phyloP scores from a whole-genome alignment of 169 alveolate genomes.

The Blepharisma undulans region DNA sequence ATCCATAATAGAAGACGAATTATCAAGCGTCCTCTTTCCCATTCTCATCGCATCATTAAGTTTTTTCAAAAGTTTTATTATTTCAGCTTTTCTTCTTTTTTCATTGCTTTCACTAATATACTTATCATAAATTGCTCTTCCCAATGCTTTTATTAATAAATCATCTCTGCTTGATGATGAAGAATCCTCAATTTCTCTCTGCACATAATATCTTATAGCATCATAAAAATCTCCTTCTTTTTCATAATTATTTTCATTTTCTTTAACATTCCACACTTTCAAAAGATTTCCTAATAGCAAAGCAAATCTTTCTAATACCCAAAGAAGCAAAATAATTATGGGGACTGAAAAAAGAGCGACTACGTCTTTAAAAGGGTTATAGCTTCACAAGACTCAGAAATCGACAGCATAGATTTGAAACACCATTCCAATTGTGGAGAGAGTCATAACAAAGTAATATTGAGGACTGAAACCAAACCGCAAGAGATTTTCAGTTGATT shows the following conservation, averaged over 20 bases:
- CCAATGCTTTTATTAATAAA: not conserved
- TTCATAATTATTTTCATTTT: not conserved
- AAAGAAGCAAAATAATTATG: not conserved
- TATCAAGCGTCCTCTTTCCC: not conserved
- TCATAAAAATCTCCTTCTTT: conserved; percentile 15
- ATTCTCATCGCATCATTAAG: not conserved
- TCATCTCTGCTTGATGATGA: not conserved
- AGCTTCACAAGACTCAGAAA: not conserved
- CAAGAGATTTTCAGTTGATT: not conserved
- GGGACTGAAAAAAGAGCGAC: not conserved
- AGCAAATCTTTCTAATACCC: not conserved
- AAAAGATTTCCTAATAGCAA: not conserved
- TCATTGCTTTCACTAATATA: not conserved
- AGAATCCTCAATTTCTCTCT: not conserved
- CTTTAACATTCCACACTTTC: not conserved
- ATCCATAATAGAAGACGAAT: not conserved
- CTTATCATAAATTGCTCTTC: conserved; percentile 16
- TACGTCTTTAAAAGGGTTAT: conserved; percentile 32
- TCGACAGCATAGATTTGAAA: not conserved
- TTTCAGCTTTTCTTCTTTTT: not conserved
- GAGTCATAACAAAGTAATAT: not conserved
- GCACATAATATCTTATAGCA: not conserved
- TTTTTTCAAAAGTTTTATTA: not conserved
- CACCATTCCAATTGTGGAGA: not conserved
- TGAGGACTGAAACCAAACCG: conserved; percentile 31